Evolutionary conservation across 2,329 filamentous ascomycete species (phyloP), one percentile per base, ranked within the genome.

Genomic region (Biscogniauxia sp.): DNA sequence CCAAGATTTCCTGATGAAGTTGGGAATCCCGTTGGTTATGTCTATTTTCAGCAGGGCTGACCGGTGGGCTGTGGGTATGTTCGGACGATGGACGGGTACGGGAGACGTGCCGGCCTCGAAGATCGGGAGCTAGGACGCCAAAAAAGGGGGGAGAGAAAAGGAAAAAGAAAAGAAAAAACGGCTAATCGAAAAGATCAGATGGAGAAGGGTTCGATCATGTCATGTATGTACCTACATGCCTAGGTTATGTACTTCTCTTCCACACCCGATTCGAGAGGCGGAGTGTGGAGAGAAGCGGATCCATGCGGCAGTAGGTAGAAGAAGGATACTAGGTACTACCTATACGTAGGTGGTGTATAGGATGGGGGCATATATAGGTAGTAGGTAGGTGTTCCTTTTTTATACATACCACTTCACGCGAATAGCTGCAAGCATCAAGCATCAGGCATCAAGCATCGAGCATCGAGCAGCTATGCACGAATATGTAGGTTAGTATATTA

Each of bases 51-150:
- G 61, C 51, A 63, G 64, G 57, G 51, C 28, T 56, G 59, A 26
- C 59, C 63, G 63, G 60, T 62, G 58, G 58, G 59, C 57, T 54
- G 60, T 59, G 55, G 63, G 50, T 63, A 56, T 57, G 59, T 65
- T 65, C 28, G 64, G 59, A 59, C 49, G 58, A 56, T 64, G 20
- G 37, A 45, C 15, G 37, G 37, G 6, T 45, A 45, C 37, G 37
- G 37, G 37, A 45, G 37, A n/a, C 15, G 37, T 45, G 37, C 37
- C 37, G 37, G 9, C 37, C 15, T 45, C 13, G 5, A 45, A 45
- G 37, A 45, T 45, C 37, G 15, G 37, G 37, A n/a, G 37, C 37
- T 45, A 45, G 37, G 37, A 45, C 37, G 15, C 15, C 37, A 9
- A 9, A 45, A 9, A n/a, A 45, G 6, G n/a, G n/a, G 11, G 15